A percentile compares a stretch with the other conserved stretches of the same genome.
Evolutionary conservation across 352 stramenopile genomes (phyloP).

Genomic region (Peronospora farinosa): DNA sequence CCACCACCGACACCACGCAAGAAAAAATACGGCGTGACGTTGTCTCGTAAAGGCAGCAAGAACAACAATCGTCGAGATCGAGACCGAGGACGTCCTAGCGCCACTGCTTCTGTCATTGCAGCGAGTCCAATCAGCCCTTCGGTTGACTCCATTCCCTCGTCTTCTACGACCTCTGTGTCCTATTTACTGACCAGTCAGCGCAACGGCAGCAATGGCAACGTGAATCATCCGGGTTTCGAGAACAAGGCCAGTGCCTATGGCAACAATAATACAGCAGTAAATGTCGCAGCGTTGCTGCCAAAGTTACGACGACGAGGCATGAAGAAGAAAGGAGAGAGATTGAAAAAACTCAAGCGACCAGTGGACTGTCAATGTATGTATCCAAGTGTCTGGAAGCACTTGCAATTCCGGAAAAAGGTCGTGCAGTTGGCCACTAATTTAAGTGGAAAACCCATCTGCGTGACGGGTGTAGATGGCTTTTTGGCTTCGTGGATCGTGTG

Average conservation of each 20-base stretch:
- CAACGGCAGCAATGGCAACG: conserved; percentile 17
- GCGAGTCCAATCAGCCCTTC: conserved; percentile 20
- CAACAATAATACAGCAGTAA: conserved; percentile 3
- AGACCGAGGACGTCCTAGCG: conserved; percentile 12
- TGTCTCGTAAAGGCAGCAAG: conserved; percentile 15
- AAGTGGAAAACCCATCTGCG: conserved; percentile 78
- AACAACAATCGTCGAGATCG: conserved; percentile 10
- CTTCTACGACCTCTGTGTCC: conserved; percentile 24
- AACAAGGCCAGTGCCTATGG: neutral
- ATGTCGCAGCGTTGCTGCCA: conserved; percentile 6
- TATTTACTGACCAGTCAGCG: conserved; percentile 18
- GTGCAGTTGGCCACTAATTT: conserved; percentile 66
- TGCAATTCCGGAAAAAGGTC: conserved; percentile 80
- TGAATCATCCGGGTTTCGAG: conserved; percentile 8
- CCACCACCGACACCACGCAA: conserved; percentile 32
- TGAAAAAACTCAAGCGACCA: conserved; percentile 28
- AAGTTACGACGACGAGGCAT: conserved; percentile 26
- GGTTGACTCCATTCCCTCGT: conserved; percentile 36
- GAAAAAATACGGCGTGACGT: conserved; percentile 21
- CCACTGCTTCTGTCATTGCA: conserved; percentile 17
- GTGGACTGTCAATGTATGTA: conserved; percentile 66
- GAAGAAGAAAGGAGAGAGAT: conserved; percentile 27
- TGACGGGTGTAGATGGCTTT: conserved; percentile 83
- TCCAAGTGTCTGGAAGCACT: conserved; percentile 66
- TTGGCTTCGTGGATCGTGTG: conserved; percentile 81